These are phyloP conservation scores for Endoconidiophora laricicola DNA, from an alignment of 2,329 filamentous ascomycete species.

Conservation along the genomic window DNA sequence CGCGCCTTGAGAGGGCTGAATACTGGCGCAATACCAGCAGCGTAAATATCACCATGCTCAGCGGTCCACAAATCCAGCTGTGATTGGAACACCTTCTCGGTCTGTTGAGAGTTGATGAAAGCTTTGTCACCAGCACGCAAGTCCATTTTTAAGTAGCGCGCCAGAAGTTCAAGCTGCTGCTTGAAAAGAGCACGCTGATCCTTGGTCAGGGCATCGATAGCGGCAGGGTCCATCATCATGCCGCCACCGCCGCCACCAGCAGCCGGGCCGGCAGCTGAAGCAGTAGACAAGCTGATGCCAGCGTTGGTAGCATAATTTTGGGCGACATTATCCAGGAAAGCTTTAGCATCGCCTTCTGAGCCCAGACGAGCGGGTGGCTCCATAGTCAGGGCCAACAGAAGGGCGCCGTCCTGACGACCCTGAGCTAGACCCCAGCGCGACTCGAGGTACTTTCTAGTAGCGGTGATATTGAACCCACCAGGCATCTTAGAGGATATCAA, in stretches of 20 bases:
- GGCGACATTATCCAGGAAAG: conserved; percentile 71
- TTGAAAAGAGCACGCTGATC: conserved; percentile 94
- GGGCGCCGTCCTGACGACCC: conserved; percentile 78
- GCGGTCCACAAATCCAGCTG: conserved; percentile 90
- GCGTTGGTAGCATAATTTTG: conserved; percentile 78
- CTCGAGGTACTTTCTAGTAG: conserved; percentile 87
- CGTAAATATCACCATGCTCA: conserved; percentile 94
- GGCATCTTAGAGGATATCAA: conserved; percentile 99
- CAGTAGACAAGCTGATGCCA: conserved; percentile 68
- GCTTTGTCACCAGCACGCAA: conserved; percentile 93
- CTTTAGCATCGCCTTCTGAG: conserved; percentile 80
- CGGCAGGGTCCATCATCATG: conserved; percentile 99
- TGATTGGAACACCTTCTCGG: conserved; percentile 71
- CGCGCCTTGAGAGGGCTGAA: conserved; percentile 90
- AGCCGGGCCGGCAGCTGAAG: conserved; percentile 55
- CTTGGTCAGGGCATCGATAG: conserved; percentile 91
- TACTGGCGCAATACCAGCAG: conserved; percentile 79
- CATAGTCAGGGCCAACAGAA: conserved; percentile 80
- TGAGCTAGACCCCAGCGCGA: conserved; percentile 76
- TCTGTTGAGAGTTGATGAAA: conserved; percentile 67
- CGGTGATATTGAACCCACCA: conserved; percentile 96
- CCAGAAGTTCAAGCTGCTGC: conserved; percentile 90
- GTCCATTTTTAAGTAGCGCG: conserved; percentile 92
- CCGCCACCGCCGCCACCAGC: conserved; percentile 55
- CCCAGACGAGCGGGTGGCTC: conserved; percentile 79